phyloP scores from a whole-genome alignment of 768 basidiomycete genomes.

The Auriscalpium orientale region DNA sequence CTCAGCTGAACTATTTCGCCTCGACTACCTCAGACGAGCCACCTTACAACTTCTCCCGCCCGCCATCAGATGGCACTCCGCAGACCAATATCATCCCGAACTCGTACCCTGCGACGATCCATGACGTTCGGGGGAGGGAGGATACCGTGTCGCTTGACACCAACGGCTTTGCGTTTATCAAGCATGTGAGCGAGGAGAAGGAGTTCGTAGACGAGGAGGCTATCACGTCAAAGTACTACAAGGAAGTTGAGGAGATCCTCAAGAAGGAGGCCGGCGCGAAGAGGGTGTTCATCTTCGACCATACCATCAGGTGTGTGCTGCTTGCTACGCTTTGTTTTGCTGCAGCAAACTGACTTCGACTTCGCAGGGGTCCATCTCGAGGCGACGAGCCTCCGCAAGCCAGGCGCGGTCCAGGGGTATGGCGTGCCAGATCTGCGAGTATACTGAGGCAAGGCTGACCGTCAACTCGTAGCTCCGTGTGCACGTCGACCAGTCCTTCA shows the following conservation, averaged over 20 bases:
- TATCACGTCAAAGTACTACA: conserved; percentile 33
- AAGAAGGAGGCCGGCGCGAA: conserved; percentile 32
- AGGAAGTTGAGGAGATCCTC: conserved; percentile 34
- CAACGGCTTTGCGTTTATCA: conserved; percentile 38
- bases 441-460: neutral
- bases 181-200: conserved; percentile 27
- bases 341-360: too few species aligned
- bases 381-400: conserved; percentile 4
- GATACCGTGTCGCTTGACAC: conserved; percentile 26
- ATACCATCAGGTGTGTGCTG: conserved; percentile 31
- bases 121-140: conserved; percentile 26
- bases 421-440: neutral
- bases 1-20: conserved; percentile 31
- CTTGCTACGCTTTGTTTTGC: neutral
- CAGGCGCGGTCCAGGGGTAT: conserved; percentile 28
- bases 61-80: conserved; percentile 20
- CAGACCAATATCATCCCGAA: conserved; percentile 25
- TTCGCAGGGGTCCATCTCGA: neutral
- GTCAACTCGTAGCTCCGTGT: conserved; percentile 25
- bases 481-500: conserved; percentile 39
- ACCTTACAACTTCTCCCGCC: conserved; percentile 28
- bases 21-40: conserved; percentile 20
- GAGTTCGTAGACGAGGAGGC: conserved; percentile 32
- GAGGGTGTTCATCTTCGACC: conserved; percentile 37
- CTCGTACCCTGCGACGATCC: conserved; percentile 19